Evolutionary conservation across 2,329 filamentous ascomycete species (phyloP), one percentile per base, ranked within the genome.

Genomic region (Cladosporium sp.): DNA sequence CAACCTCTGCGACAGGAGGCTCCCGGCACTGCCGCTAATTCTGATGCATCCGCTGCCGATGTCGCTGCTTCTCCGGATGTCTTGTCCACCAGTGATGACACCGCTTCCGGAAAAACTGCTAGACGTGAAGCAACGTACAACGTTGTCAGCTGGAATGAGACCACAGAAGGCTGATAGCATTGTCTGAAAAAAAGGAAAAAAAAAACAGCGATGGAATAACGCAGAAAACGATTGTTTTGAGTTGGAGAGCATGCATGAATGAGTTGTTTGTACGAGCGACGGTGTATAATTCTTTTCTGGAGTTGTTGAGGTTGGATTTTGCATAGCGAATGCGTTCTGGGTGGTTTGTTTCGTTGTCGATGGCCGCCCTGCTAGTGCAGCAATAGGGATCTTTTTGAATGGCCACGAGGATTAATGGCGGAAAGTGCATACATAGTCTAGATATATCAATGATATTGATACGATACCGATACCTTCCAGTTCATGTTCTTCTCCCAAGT

Each of bases 121-220:
- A 55, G 34, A 24, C 52, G 52, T 10, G 28, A 30, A 30, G 18
- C 52, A 11, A 21, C 30, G 3, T 60, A 64, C 32, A 64, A 24
- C 24, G 64, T 68, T 14, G 65, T 68, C 44, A 65, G 68, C 66
- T 64, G 67, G 68, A 67, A 68, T 34, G 66, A 68, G 54, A 63
- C 65, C 34, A 58, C 26, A 4, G 38, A 65, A 41, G 59, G 54
- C 26, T 64, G 38, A 67, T 52, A 4, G 6, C 2, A 26, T 32
- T 59, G 8, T 44, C 4, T 28, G 4, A 30, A 47, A 30, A 26
- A 5, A 47, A 1, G 12, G n/a, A 24, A 11, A 47, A 47, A 47
- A 47, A 47, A 21, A 21, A 24, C 24, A 24, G 2, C 11, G 41
- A 2, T 24, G 10, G 10, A 21, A 21, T 47, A 8, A 47, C n/a